Evolutionary conservation across 495 filamentous ascomycete species (phyloP).

Genomic region (Clohesyomyces aquaticus): DNA sequence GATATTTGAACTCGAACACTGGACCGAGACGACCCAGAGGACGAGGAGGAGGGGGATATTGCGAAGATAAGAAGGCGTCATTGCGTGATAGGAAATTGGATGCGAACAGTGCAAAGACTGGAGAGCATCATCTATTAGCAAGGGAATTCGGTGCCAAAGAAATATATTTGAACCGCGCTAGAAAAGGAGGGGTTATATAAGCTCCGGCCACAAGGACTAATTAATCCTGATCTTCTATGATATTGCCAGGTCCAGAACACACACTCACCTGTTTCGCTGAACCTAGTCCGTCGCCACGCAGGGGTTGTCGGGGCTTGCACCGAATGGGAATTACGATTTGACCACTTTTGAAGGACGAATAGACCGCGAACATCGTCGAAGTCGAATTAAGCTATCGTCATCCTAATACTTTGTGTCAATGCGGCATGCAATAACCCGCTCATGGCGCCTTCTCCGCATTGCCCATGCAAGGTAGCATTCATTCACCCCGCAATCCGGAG

Average conservation of each 20-base stretch:
- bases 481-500: conserved; percentile 37
- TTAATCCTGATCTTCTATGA: conserved; percentile 34
- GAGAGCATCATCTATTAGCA: conserved; percentile 36
- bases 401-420: conserved; percentile 22
- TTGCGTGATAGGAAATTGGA: conserved; percentile 38
- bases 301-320: conserved; percentile 34
- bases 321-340: conserved; percentile 19
- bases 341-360: conserved; percentile 10
- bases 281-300: conserved; percentile 32
- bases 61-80: conserved; percentile 37
- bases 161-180: conserved; percentile 40
- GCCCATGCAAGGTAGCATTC: conserved; percentile 29
- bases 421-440: conserved; percentile 18
- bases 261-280: conserved; percentile 29
- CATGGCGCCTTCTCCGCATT: conserved; percentile 34
- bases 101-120: conserved; percentile 31
- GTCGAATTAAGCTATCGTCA: conserved; percentile 40
- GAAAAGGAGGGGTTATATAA: conserved; percentile 35
- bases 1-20: conserved; percentile 13
- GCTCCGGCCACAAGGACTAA: conserved; percentile 37
- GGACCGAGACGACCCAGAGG: conserved; percentile 46
- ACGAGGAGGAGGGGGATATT: conserved; percentile 64
- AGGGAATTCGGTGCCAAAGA: conserved; percentile 30
- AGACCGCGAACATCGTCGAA: conserved; percentile 25
- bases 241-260: conserved; percentile 31